Evolutionary conservation across 2,329 filamentous ascomycete genomes (phyloP).

Genomic region (Neofusicoccum umdonicola): DNA sequence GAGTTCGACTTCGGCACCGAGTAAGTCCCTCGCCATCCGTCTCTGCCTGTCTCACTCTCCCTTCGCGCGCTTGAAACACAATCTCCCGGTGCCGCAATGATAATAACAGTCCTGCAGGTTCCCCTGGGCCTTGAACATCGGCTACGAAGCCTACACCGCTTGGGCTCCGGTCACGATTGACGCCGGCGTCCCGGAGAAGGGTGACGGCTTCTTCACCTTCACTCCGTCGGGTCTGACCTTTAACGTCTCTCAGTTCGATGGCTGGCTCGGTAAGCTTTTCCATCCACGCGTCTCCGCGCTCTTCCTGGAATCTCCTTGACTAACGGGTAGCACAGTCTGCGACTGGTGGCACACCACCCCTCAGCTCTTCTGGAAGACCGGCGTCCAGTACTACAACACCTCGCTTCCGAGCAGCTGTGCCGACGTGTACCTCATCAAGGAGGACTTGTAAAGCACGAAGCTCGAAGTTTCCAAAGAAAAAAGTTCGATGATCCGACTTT

Average conservation of each 20-base stretch:
- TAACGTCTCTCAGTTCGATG: slow-evolving; percentile 15
- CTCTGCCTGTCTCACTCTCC: neutral
- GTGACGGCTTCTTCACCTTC: slow-evolving; percentile 15
- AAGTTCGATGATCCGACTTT: neutral
- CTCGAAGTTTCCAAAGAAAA: neutral
- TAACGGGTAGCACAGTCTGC: slow-evolving; percentile 9
- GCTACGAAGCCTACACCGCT: slow-evolving; percentile 16
- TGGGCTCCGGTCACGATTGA: slow-evolving; percentile 16
- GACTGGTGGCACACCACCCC: slow-evolving; percentile 19
- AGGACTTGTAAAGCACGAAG: neutral
- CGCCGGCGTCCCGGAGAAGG: slow-evolving; percentile 7
- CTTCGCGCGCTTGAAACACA: neutral
- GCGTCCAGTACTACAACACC: neutral
- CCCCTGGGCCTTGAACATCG: slow-evolving; percentile 12
- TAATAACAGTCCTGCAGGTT: neutral
- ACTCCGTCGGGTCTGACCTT: neutral
- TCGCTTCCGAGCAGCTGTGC: slow-evolving; percentile 16
- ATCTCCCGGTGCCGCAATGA: neutral
- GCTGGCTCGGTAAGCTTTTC: slow-evolving; percentile 19
- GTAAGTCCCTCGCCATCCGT: neutral
- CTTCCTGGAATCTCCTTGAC: no score
- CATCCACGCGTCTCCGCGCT: neutral
- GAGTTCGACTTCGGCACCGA: slow-evolving; percentile 18
- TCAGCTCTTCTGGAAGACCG: slow-evolving; percentile 19
- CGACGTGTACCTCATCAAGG: slow-evolving; percentile 18